Conservation (phyloP, 495 filamentous ascomycete species). For the Astrocystis sublimbata region DNA sequence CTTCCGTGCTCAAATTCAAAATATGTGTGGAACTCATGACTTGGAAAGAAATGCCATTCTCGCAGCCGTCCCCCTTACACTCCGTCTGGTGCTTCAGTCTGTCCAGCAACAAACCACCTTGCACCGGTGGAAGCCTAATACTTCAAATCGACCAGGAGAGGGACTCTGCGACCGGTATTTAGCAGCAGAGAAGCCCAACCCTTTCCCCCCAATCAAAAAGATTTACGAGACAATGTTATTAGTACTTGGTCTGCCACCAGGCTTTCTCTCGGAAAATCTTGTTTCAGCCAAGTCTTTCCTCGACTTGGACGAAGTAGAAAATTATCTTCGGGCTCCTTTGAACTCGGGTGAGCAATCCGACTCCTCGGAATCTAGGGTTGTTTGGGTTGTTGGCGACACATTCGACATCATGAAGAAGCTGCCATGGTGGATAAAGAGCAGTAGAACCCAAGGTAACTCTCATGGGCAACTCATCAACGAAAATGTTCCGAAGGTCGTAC, state of each 20-base stretch:
- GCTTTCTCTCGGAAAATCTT: neutral
- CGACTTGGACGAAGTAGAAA: neutral
- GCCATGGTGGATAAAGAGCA: neutral
- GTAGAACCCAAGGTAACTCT: too few species aligned
- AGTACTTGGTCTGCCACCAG: neutral
- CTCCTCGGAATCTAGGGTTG: too few species aligned
- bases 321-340: neutral
- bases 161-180: neutral
- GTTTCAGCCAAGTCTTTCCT: neutral
- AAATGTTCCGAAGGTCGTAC: too few species aligned
- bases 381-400: too few species aligned
- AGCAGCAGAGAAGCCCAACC: neutral
- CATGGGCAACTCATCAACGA: too few species aligned
- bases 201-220: neutral
- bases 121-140: neutral
- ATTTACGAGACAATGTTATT: neutral
- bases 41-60: neutral
- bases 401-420: neutral
- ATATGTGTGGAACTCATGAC: neutral
- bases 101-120: neutral
- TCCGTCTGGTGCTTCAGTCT: neutral
- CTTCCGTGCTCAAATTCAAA: neutral
- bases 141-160: neutral
- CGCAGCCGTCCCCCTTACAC: neutral
- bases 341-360: too few species aligned